Percentiles rank a stretch among this genome's conserved stretches.
phyloP scores from a whole-genome alignment of 495 filamentous ascomycete genomes.

The Neurospora cerealis region DNA sequence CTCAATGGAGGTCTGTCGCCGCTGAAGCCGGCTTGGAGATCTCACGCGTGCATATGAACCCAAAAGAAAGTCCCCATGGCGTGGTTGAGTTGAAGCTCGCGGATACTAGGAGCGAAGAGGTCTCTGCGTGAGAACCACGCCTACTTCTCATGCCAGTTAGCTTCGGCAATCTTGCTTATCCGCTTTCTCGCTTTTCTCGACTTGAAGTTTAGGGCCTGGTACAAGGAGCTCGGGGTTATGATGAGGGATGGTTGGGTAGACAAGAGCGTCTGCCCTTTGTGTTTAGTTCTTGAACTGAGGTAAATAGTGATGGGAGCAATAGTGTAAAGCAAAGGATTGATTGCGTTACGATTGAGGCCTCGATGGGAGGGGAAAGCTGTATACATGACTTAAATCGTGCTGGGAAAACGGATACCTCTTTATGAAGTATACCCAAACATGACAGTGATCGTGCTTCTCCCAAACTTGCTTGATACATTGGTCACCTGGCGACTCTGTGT shows the following conservation, averaged over 20 bases:
- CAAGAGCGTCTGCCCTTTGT: background rate
- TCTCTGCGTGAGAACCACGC: background rate
- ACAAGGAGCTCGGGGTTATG: background rate
- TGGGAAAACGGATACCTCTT: background rate
- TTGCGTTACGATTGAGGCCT: background rate
- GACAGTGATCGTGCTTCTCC: background rate
- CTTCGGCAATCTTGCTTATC: too few relatives aligned
- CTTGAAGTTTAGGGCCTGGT: too few relatives aligned
- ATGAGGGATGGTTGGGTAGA: background rate
- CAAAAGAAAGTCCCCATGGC: slow-evolving; percentile 13
- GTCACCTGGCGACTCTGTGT: background rate
- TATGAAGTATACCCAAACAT: background rate
- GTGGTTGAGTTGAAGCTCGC: slow-evolving; percentile 17
- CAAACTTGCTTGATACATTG: background rate
- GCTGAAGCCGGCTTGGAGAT: slow-evolving; percentile 21
- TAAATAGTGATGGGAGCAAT: background rate
- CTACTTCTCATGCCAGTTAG: background rate
- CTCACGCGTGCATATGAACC: slow-evolving; percentile 19
- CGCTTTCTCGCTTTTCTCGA: too few relatives aligned
- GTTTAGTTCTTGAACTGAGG: background rate
- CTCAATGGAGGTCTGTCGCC: slow-evolving; percentile 18
- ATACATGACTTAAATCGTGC: background rate
- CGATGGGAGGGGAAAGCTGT: background rate
- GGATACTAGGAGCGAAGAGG: background rate
- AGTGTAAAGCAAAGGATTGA: background rate